Conservation (phyloP, 495 filamentous ascomycete species). For the Talaromyces adpressus region DNA sequence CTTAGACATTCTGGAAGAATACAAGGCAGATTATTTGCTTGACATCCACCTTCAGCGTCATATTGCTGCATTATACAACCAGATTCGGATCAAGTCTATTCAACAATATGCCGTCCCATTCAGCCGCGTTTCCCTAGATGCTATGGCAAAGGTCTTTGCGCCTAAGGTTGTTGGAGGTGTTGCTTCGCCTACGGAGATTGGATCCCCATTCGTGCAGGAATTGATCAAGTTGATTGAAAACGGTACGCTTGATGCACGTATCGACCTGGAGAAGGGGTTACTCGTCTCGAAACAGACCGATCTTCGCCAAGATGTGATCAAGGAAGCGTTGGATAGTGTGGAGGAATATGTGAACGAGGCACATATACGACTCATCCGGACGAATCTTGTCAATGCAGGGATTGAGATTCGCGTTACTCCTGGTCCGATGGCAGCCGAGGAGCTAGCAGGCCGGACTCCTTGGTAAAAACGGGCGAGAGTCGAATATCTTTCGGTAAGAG, state of each 20-base stretch:
- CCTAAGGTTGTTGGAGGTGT: constrained; percentile 27
- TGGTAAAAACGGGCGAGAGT: not conserved
- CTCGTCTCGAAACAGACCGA: constrained; percentile 63
- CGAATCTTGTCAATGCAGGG: constrained; percentile 66
- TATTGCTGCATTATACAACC: constrained; percentile 57
- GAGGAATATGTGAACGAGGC: constrained; percentile 66
- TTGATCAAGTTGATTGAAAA: constrained; percentile 67
- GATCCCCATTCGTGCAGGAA: constrained; percentile 63
- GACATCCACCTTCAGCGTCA: constrained; percentile 82
- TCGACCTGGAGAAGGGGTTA: constrained; percentile 76
- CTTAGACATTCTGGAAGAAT: constrained; percentile 71
- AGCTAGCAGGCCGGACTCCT: not conserved
- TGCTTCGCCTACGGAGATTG: constrained; percentile 35
- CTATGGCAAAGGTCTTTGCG: constrained; percentile 59
- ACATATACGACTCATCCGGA: constrained; percentile 64
- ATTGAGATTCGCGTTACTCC: constrained; percentile 53
- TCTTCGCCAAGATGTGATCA: constrained; percentile 59
- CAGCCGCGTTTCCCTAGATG: constrained; percentile 60
- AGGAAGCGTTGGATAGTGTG: constrained; percentile 56
- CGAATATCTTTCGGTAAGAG: not conserved
- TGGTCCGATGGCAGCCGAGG: not conserved
- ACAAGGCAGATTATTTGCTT: constrained; percentile 77
- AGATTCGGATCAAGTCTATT: constrained; percentile 83
- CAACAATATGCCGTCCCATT: constrained; percentile 84
- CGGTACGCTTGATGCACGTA: constrained; percentile 65